These are phyloP conservation scores for Calocybe gangraenosa DNA, from an alignment of 768 basidiomycete species.

Conservation along the genomic window DNA sequence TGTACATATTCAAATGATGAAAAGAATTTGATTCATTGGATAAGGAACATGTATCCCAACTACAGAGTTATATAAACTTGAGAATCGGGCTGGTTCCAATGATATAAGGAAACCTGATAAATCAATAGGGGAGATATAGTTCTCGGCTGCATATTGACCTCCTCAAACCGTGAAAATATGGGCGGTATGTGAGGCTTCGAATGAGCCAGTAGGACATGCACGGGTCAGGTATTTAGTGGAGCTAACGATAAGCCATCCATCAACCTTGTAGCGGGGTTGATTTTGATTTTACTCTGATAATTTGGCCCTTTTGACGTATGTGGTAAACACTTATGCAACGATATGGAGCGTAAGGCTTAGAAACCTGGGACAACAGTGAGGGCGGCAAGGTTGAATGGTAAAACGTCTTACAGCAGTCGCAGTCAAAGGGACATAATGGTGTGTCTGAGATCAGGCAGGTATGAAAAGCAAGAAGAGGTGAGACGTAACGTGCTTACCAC, in stretches of 20 bases:
- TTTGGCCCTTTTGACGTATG: too few species aligned
- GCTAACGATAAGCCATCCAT: too few species aligned
- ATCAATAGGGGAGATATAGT: slow-evolving; percentile 13
- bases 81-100: slow-evolving; percentile 2
- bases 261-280: too few species aligned
- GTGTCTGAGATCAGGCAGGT: slow-evolving; percentile 52
- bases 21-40: too few species aligned
- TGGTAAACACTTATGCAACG: too few species aligned
- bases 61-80: slow-evolving; percentile 2
- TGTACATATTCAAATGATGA: too few species aligned
- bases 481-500: slow-evolving; percentile 48
- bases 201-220: slow-evolving; percentile 35
- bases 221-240: slow-evolving; percentile 19
- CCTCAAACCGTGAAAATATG: slow-evolving; percentile 31
- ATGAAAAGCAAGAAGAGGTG: slow-evolving; percentile 18
- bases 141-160: slow-evolving; percentile 69
- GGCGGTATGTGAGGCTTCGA: slow-evolving; percentile 52
- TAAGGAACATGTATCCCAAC: too few species aligned
- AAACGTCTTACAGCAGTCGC: slow-evolving; percentile 72
- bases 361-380: slow-evolving; percentile 18
- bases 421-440: slow-evolving; percentile 83
- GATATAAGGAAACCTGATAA: slow-evolving; percentile 4
- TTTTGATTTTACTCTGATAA: too few species aligned
- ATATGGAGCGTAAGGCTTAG: slow-evolving; percentile 11
- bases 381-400: not conserved